A percentile compares a stretch with the other conserved stretches of the same genome.
phyloP scores from a whole-genome alignment of 1,284 basidiomycete species.

The Porodaedalea pini region DNA sequence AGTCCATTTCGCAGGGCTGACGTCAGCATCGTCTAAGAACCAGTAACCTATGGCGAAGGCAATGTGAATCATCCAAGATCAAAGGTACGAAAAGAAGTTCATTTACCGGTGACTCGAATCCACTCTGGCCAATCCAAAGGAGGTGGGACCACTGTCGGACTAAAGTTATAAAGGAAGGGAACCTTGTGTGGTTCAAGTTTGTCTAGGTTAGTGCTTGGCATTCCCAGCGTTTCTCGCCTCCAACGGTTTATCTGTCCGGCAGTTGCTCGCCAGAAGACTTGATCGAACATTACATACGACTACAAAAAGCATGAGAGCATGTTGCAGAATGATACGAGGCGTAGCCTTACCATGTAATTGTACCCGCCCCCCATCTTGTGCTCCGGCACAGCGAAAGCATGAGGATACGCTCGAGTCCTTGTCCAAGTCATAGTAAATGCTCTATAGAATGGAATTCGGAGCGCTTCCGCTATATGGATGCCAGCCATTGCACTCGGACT shows the following conservation, averaged over 20 bases:
- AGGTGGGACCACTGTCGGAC: conserved; percentile 81
- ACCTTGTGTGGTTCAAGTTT: conserved; percentile 95
- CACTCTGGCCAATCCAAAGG: conserved; percentile 98
- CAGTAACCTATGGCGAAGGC: conserved; percentile 68
- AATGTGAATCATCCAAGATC: conserved; percentile 8
- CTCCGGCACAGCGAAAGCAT: conserved; percentile 96
- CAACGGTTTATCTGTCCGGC: conserved; percentile 94
- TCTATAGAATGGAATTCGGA: conserved; percentile 90
- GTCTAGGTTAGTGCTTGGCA: conserved; percentile 83
- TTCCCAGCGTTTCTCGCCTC: conserved; percentile 75
- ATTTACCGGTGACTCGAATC: conserved; percentile 86
- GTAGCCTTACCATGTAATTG: conserved; percentile 83
- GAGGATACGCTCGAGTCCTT: conserved; percentile 88
- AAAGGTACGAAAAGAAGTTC: conserved; percentile 23
- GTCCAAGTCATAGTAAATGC: conserved; percentile 89
- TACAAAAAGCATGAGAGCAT: conserved; percentile 27
- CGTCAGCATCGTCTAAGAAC: conserved; percentile 91
- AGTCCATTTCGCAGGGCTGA: conserved; percentile 81
- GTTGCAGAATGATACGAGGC: background rate
- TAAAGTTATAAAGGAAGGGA: conserved; percentile 98
- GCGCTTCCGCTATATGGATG: conserved; percentile 94
- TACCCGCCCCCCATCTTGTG: conserved; percentile 90
- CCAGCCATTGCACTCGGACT: conserved; percentile 98
- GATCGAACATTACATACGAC: conserved; percentile 93
- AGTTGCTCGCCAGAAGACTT: conserved; percentile 95